Conservation (phyloP, 208 protist genomes). For the Leishmania tarentolae region DNA sequence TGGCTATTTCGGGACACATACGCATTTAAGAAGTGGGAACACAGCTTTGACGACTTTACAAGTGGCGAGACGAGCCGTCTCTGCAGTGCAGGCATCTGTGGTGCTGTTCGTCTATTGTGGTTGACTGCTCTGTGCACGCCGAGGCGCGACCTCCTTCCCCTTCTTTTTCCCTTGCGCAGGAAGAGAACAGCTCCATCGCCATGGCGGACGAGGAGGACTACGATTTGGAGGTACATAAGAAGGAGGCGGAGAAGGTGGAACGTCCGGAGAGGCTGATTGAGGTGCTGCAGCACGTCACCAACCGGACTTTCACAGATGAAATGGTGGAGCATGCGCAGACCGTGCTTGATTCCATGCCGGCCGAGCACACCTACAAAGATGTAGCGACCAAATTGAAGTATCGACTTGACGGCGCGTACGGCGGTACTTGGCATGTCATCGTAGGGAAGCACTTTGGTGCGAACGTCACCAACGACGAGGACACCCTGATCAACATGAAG, state of each 20-base stretch:
- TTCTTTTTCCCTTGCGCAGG: not conserved
- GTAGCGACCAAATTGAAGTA: conserved; percentile 66
- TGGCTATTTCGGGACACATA: not conserved
- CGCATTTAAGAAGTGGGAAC: not conserved
- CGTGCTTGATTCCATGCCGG: conserved; percentile 55
- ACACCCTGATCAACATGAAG: conserved; percentile 85
- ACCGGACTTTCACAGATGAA: conserved; percentile 51
- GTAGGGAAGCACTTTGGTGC: conserved; percentile 83
- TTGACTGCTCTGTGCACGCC: not conserved
- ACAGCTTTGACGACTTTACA: not conserved
- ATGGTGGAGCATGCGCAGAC: conserved; percentile 69
- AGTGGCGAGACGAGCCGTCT: too few species aligned
- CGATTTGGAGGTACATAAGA: conserved; percentile 46
- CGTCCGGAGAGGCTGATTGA: conserved; percentile 44
- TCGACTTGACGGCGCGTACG: conserved; percentile 63
- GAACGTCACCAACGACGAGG: conserved; percentile 87
- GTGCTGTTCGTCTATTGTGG: not conserved
- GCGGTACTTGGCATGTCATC: conserved; percentile 87
- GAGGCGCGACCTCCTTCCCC: not conserved
- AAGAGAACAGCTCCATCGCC: not conserved
- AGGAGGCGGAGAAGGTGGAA: conserved; percentile 19
- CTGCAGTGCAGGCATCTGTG: not conserved
- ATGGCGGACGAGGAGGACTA: conserved; percentile 67
- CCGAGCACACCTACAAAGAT: conserved; percentile 70
- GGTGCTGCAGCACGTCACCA: conserved; percentile 63